These are phyloP conservation scores for Leptographium lundbergii DNA, from an alignment of 2,329 filamentous ascomycete species.

Conservation along the genomic window DNA sequence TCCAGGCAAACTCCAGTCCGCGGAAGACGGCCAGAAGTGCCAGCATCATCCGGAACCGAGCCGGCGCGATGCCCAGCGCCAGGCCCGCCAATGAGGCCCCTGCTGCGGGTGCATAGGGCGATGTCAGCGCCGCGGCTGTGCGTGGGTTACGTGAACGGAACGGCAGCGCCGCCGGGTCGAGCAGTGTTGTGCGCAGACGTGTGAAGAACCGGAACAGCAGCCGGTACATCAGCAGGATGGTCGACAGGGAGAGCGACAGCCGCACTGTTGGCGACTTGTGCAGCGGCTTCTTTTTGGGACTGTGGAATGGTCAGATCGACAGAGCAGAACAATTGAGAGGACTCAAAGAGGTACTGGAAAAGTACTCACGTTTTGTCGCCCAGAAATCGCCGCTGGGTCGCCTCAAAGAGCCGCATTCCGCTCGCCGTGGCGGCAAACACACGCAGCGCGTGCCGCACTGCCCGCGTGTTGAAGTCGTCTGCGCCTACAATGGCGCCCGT, in stretches of 20 bases:
- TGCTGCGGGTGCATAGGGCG: constrained; percentile 73
- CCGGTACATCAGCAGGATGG: constrained; percentile 73
- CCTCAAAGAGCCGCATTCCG: constrained; percentile 49
- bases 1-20: constrained; percentile 78
- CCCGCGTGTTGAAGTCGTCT: constrained; percentile 58
- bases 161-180: constrained; percentile 65
- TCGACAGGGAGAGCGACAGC: constrained; percentile 69
- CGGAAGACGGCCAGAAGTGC: constrained; percentile 73
- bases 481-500: constrained; percentile 17
- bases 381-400: constrained; percentile 35
- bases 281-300: constrained; percentile 35
- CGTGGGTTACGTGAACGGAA: constrained; percentile 76
- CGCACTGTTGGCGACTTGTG: constrained; percentile 59
- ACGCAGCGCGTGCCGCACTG: constrained; percentile 57
- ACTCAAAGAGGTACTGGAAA: constrained; percentile 19
- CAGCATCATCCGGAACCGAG: constrained; percentile 56
- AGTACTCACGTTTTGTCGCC: constrained; percentile 12
- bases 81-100: constrained; percentile 81
- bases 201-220: constrained; percentile 83
- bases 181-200: constrained; percentile 63
- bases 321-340: not conserved
- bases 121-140: constrained; percentile 63
- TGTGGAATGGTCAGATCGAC: not conserved
- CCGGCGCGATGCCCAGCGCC: constrained; percentile 62
- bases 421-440: constrained; percentile 54